phyloP scores from a whole-genome alignment of 2,329 filamentous ascomycete genomes.

The Aureobasidium melanogenum region DNA sequence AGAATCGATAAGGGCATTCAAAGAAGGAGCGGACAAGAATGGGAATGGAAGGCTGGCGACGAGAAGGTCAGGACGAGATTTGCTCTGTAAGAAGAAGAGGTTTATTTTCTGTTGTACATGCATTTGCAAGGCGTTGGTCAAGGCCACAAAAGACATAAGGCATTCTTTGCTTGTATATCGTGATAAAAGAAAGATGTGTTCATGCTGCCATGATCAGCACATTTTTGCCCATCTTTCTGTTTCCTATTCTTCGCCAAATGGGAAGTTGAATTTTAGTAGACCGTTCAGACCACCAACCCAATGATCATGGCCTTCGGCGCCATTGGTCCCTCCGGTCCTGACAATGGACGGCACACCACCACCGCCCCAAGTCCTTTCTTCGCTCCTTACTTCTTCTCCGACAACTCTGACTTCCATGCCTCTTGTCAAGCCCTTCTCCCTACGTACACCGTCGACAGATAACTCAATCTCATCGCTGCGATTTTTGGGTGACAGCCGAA shows the following conservation, averaged over 20 bases:
- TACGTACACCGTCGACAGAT: conserved; percentile 39
- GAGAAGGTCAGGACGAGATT: conserved; percentile 92
- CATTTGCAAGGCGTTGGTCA: not conserved
- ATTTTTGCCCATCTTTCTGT: too few relatives aligned
- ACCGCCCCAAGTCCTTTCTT: conserved; percentile 51
- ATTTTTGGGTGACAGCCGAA: conserved; percentile 63
- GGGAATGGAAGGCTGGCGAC: conserved; percentile 95
- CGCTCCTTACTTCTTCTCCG: conserved; percentile 63
- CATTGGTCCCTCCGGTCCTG: conserved; percentile 44
- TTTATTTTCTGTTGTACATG: not conserved
- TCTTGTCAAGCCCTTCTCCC: conserved; percentile 33
- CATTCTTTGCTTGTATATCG: too few relatives aligned
- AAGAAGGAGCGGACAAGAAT: conserved; percentile 68
- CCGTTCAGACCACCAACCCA: conserved; percentile 96
- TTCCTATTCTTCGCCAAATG: conserved; percentile 60
- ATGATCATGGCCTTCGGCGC: conserved; percentile 61
- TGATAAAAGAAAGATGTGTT: too few relatives aligned
- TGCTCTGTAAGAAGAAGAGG: conserved; percentile 53
- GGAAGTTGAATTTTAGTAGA: conserved; percentile 93
- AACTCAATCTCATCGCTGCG: conserved; percentile 41
- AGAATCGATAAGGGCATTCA: conserved; percentile 85
- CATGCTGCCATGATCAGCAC: too few relatives aligned
- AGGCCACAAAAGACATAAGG: too few relatives aligned
- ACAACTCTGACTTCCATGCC: conserved; percentile 74
- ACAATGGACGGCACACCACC: conserved; percentile 92